phyloP scores from a whole-genome alignment of 768 basidiomycete genomes.

The Fomitopsis pulvina region DNA sequence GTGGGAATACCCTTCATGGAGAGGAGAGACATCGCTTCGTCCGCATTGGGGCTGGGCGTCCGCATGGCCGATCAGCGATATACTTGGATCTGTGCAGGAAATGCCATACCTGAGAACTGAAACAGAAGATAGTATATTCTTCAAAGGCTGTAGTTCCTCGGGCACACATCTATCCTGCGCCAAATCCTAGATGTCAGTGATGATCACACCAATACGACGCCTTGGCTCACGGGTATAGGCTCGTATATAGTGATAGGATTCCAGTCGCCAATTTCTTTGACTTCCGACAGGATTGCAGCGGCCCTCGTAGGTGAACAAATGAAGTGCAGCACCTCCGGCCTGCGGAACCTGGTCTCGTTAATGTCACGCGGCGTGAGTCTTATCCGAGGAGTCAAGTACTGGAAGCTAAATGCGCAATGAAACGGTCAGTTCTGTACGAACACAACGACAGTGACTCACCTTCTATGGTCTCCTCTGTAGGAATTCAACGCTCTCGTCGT shows the following conservation, averaged over 20 bases:
- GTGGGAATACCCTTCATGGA: constrained; percentile 45
- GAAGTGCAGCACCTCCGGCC: constrained; percentile 63
- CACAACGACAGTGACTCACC: constrained; percentile 33
- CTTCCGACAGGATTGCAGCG: constrained; percentile 56
- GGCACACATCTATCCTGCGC: constrained; percentile 51
- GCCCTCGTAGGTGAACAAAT: constrained; percentile 80
- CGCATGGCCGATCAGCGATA: not conserved
- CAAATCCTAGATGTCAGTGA: constrained; percentile 3
- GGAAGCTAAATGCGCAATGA: constrained; percentile 65
- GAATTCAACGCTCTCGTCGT: constrained; percentile 73
- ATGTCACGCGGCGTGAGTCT: constrained; percentile 71
- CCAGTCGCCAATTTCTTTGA: constrained; percentile 49
- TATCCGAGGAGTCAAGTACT: constrained; percentile 68
- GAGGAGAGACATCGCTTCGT: constrained; percentile 69
- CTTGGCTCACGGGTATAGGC: constrained; percentile 68
- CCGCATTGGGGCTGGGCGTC: constrained; percentile 68
- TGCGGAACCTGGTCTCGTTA: constrained; percentile 40
- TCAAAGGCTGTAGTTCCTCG: constrained; percentile 65
- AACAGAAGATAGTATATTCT: constrained; percentile 49
- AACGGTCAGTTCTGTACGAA: constrained; percentile 5
- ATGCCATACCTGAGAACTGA: constrained; percentile 56
- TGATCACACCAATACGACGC: not conserved
- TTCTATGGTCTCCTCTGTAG: constrained; percentile 67
- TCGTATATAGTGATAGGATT: constrained; percentile 69
- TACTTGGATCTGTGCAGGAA: not conserved